phyloP scores from a whole-genome alignment of 2,329 filamentous ascomycete genomes.

The Sporothrix brunneoviolacea region DNA sequence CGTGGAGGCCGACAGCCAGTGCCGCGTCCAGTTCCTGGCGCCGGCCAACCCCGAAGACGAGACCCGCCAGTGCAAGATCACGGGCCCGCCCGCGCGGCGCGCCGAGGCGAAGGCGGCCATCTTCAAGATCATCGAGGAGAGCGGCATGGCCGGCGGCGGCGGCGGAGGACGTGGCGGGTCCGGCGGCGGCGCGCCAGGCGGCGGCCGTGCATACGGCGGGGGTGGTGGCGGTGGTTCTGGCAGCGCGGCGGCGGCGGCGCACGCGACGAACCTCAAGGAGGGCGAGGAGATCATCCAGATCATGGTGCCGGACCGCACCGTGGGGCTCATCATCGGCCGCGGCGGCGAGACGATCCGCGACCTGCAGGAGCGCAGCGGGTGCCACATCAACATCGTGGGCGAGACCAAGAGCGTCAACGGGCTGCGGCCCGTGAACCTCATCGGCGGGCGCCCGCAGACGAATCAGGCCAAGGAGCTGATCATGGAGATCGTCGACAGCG shows the following conservation, averaged over 20 bases:
- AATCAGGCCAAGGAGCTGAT: slow-evolving; percentile 79
- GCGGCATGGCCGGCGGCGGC: slow-evolving; percentile 47
- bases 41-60: slow-evolving; percentile 63
- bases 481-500: slow-evolving; percentile 89
- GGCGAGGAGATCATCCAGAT: slow-evolving; percentile 85
- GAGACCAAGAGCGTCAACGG: slow-evolving; percentile 91
- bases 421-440: slow-evolving; percentile 81
- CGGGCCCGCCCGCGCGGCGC: slow-evolving; percentile 63
- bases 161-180: slow-evolving; percentile 32
- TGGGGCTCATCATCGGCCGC: slow-evolving; percentile 88
- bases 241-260: slow-evolving; percentile 26
- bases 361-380: slow-evolving; percentile 84
- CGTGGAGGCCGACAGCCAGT: slow-evolving; percentile 75
- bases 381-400: slow-evolving; percentile 90
- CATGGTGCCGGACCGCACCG: slow-evolving; percentile 89
- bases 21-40: slow-evolving; percentile 82
- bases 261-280: slow-evolving; percentile 53
- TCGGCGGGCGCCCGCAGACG: slow-evolving; percentile 68
- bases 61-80: slow-evolving; percentile 79
- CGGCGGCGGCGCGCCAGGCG: slow-evolving; percentile 24
- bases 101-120: slow-evolving; percentile 77
- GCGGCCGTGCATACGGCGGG: slow-evolving; percentile 13
- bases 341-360: slow-evolving; percentile 90
- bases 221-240: slow-evolving; percentile 21
- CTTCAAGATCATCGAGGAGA: slow-evolving; percentile 82